Conservation (phyloP, 352 stramenopile species). For the Blastocystis sp. region DNA sequence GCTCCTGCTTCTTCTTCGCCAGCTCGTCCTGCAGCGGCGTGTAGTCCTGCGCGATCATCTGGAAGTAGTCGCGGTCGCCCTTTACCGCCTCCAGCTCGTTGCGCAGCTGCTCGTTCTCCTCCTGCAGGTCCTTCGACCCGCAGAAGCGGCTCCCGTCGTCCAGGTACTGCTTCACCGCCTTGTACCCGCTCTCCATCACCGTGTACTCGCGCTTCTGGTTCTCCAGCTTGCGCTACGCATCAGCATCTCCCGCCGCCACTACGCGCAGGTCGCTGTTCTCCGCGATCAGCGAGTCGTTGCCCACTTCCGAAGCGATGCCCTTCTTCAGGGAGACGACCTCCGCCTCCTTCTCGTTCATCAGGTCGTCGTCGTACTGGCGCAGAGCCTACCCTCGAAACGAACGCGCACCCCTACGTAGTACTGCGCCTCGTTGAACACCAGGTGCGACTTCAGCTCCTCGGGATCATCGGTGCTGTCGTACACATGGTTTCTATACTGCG, state of each 20-base stretch:
- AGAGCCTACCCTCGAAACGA: background rate
- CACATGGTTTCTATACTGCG: constrained; percentile 5
- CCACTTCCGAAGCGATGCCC: background rate
- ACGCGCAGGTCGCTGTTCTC: constrained; percentile 38
- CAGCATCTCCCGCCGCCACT: background rate
- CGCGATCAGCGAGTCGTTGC: background rate
- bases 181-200: constrained; percentile 56
- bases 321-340: constrained; percentile 41
- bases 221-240: constrained; percentile 26
- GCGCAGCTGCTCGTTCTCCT: constrained; percentile 25
- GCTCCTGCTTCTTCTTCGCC: background rate
- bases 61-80: background rate
- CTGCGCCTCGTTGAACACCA: constrained; percentile 63
- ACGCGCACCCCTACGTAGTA: background rate
- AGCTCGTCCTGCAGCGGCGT: constrained; percentile 24
- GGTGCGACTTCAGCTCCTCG: constrained; percentile 50
- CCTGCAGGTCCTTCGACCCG: constrained; percentile 29
- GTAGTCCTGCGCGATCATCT: constrained; percentile 28
- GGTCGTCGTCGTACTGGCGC: constrained; percentile 38
- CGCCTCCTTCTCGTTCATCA: constrained; percentile 59
- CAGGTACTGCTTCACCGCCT: constrained; percentile 45
- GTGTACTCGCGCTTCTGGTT: constrained; percentile 28
- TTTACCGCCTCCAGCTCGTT: background rate
- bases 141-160: constrained; percentile 7
- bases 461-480: constrained; percentile 46